Percentiles rank a stretch among this genome's conserved stretches.
These are phyloP conservation scores for Irpex sp. DNA, from an alignment of 1,284 basidiomycete species.

Conservation along the genomic window DNA sequence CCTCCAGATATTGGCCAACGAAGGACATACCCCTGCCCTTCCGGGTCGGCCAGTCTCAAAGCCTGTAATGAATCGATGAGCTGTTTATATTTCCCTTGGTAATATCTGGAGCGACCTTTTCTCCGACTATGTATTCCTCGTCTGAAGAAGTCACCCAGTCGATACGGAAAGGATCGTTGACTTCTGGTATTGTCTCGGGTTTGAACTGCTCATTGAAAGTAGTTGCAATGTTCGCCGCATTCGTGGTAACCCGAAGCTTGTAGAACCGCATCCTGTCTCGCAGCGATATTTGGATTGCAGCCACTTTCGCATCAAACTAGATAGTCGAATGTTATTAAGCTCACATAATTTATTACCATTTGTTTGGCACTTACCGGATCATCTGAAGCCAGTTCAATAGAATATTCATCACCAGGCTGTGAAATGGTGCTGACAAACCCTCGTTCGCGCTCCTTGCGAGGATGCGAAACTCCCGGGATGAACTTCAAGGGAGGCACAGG, in stretches of 20 bases:
- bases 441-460: conserved; percentile 33
- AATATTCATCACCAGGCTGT: conserved; percentile 43
- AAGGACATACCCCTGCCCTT: conserved; percentile 61
- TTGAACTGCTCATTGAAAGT: conserved; percentile 76
- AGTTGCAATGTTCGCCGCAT: conserved; percentile 67
- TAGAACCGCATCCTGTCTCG: conserved; percentile 86
- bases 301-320: conserved; percentile 72
- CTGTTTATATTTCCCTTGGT: neutral
- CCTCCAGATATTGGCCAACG: conserved; percentile 78
- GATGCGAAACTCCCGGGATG: conserved; percentile 51
- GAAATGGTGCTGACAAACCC: conserved; percentile 18
- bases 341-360: neutral
- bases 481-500: conserved; percentile 40
- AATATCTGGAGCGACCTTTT: conserved; percentile 47
- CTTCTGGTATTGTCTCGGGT: conserved; percentile 78
- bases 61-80: conserved; percentile 43
- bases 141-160: conserved; percentile 72
- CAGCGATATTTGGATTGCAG: conserved; percentile 70
- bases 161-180: conserved; percentile 76
- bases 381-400: conserved; percentile 40
- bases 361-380: conserved; percentile 51
- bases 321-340: conserved; percentile 1
- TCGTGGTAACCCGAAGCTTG: conserved; percentile 77
- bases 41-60: conserved; percentile 67
- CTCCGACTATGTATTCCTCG: conserved; percentile 58